Base-by-base conservation (phyloP, 805 yeast species). In the Starmerella sp. region DNA sequence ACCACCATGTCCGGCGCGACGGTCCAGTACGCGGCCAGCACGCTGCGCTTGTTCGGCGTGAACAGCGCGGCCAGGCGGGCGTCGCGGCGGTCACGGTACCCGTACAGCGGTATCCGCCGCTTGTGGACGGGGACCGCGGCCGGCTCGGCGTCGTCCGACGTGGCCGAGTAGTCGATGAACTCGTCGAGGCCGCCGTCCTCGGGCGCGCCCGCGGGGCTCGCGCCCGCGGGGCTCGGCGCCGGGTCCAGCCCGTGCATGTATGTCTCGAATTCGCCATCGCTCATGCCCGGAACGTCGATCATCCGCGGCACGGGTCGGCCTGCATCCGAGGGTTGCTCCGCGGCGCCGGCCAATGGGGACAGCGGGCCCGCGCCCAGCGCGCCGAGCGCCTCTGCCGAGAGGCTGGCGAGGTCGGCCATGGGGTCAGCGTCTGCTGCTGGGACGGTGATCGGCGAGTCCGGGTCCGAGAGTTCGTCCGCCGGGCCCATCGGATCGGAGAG, bases 1-100 rank as follows among this genome's bases (percentile, higher is more conserved):
- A 54, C 53, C 30, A 46, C 48, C 34, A 52, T 35, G 36, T 61
- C 63, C 8, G 58, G 56, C 41, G 64, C 63, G 36, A 65, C 51
- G 14, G 66, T 52, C 14, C 64, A 57, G 59, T 62, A 58, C 7
- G 68, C 67, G 1, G 66, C 66, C 37, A 63, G 48, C 46, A 65
- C 54, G n/a, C 60, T 51, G 44, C 63, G 58, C 32, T 55, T 55
- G 34, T 39, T 52, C 39, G 54, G 63, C 54, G 47, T 61, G 60
- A 54, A 63, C 60, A 56, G 43, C 57, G 47, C 49, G 37, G 22
- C 46, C 39, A 13, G 45, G 53, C n/a, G 31, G n/a, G 38, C 29
- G n/a, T 10, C 50, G 38, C 14, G 11, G 15, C 49, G 53, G 29
- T 29, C 30, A 5, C 55, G 50, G 52, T 53, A 55, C 14, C 44